Evolutionary conservation across 2,329 filamentous ascomycete genomes (phyloP).

Genomic region (Colletotrichum viniferum): DNA sequence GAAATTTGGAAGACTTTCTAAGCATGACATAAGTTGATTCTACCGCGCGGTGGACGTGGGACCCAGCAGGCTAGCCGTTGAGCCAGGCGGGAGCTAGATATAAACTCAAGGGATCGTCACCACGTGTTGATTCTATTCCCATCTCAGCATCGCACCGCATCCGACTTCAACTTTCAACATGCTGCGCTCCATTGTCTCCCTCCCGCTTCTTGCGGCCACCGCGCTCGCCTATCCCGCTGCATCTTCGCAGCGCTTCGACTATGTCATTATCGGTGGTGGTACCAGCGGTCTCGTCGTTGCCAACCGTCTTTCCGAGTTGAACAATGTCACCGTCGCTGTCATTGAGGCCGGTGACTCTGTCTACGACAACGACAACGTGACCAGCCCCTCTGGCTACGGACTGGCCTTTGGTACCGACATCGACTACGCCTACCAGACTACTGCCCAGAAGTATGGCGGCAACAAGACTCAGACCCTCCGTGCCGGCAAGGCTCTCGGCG

Average conservation of each 20-base stretch:
- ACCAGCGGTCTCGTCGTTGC: constrained; percentile 41
- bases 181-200: background rate
- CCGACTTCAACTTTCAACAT: background rate
- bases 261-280: constrained; percentile 41
- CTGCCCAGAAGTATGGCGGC: constrained; percentile 31
- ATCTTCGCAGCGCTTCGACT: constrained; percentile 27
- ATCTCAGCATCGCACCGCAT: background rate
- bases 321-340: constrained; percentile 34
- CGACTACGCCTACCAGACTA: constrained; percentile 39
- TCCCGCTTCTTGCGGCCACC: background rate
- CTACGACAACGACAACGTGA: constrained; percentile 36
- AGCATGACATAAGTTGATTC: background rate
- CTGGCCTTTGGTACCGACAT: constrained; percentile 30
- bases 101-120: background rate
- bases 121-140: background rate
- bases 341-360: constrained; percentile 42
- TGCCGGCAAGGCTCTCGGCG: constrained; percentile 42
- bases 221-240: background rate
- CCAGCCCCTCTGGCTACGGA: constrained; percentile 29
- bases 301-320: constrained; percentile 38
- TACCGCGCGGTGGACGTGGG: background rate
- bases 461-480: constrained; percentile 37
- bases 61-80: background rate
- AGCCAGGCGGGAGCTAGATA: background rate
- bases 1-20: background rate